Evolutionary conservation across 306 rosid genomes (phyloP).

Genomic region (Acacia melanoxylon): DNA sequence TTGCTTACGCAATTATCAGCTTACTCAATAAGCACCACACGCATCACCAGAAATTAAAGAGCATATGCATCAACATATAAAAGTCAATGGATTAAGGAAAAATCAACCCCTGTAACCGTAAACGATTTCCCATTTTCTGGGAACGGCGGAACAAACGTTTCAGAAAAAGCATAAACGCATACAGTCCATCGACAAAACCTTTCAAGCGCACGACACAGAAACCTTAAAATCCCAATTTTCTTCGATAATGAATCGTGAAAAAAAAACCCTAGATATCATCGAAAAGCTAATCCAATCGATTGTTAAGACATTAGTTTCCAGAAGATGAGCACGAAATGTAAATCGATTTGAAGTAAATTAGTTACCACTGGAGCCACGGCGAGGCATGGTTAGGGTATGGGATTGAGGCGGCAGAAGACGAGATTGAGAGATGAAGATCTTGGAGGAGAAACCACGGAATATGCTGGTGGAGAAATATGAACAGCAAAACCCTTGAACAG

Average conservation of each 20-base stretch:
- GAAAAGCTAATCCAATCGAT: not conserved
- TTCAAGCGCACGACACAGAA: not conserved
- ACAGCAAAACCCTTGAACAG: not conserved
- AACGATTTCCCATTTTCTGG: not conserved
- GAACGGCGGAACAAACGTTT: not conserved
- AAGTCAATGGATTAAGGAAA: not conserved
- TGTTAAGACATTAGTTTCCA: not conserved
- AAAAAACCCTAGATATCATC: constrained; percentile 40
- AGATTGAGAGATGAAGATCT: not conserved
- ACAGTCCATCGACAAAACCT: not conserved
- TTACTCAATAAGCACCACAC: not conserved
- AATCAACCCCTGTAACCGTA: not conserved
- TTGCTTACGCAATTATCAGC: not conserved
- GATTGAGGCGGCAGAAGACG: not conserved
- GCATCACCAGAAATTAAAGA: not conserved
- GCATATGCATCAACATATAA: not conserved
- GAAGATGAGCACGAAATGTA: not conserved
- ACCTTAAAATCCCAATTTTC: not conserved
- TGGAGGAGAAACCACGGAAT: not conserved
- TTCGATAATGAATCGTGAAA: not conserved
- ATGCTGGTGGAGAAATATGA: not conserved
- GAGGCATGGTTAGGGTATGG: constrained; percentile 32
- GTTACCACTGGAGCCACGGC: constrained; percentile 48
- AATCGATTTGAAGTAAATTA: not conserved
- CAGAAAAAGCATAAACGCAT: not conserved